These are phyloP conservation scores for Dothiorella sarmentorum DNA, from an alignment of 2,329 filamentous ascomycete species.

Conservation along the genomic window DNA sequence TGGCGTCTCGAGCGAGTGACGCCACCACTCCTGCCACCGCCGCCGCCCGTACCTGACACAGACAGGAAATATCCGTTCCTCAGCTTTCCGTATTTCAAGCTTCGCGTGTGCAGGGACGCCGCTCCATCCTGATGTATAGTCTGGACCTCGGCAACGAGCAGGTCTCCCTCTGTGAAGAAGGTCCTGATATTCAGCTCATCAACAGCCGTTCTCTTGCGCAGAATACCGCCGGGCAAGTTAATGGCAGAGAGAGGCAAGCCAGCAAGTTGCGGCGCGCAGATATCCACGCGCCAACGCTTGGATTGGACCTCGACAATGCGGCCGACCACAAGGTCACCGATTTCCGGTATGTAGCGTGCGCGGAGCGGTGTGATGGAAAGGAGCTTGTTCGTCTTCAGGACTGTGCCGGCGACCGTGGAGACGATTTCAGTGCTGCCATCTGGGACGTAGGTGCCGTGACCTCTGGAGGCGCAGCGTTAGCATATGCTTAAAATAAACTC, in stretches of 20 bases:
- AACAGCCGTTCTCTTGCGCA: conserved; percentile 86
- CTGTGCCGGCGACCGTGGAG: conserved; percentile 84
- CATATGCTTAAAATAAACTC: conserved; percentile 20
- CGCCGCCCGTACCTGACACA: conserved; percentile 74
- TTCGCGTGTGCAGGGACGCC: conserved; percentile 84
- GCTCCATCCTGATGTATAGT: conserved; percentile 79
- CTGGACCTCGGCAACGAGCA: conserved; percentile 94
- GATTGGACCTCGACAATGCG: conserved; percentile 94
- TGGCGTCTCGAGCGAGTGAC: conserved; percentile 82
- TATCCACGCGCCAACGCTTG: conserved; percentile 90
- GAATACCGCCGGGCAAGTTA: conserved; percentile 89
- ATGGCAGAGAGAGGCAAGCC: conserved; percentile 82
- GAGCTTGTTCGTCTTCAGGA: conserved; percentile 94
- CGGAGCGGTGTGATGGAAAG: conserved; percentile 86
- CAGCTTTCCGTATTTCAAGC: conserved; percentile 90
- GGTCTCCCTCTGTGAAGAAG: conserved; percentile 95
- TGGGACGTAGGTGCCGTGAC: conserved; percentile 84
- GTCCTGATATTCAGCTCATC: conserved; percentile 95
- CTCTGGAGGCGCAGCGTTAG: conserved; percentile 50
- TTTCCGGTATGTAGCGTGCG: conserved; percentile 91
- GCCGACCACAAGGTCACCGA: conserved; percentile 91
- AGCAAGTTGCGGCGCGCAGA: conserved; percentile 82
- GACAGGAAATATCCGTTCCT: conserved; percentile 87
- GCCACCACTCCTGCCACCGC: conserved; percentile 53
- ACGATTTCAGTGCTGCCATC: conserved; percentile 65